These are phyloP conservation scores for Nitzschia sp. DNA, from an alignment of 108 stramenopile species.

Conservation along the genomic window DNA sequence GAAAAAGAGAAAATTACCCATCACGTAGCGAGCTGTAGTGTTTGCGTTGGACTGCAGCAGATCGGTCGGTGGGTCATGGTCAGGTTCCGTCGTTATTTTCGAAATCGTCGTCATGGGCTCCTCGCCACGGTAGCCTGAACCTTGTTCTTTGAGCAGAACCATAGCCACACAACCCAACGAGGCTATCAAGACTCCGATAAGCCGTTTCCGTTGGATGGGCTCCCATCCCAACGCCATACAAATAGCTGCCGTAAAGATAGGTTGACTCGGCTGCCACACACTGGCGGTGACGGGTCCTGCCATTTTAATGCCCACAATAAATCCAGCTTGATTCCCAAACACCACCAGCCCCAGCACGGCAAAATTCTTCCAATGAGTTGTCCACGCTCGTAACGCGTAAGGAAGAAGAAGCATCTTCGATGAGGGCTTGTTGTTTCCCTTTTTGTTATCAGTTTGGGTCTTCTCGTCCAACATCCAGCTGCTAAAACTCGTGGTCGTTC, in stretches of 20 bases:
- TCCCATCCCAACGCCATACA: slow-evolving; percentile 24
- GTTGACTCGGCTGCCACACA: slow-evolving; percentile 38
- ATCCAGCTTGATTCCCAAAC: slow-evolving; percentile 27
- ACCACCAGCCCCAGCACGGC: slow-evolving; percentile 14
- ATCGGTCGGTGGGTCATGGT: not conserved
- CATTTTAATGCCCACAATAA: slow-evolving; percentile 34
- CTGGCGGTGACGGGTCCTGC: slow-evolving; percentile 30
- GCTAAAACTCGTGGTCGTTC: no score
- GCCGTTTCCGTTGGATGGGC: not conserved
- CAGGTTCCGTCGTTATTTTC: not conserved
- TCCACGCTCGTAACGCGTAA: not conserved
- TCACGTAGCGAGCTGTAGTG: slow-evolving; percentile 3
- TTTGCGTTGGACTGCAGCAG: not conserved
- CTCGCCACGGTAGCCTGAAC: not conserved
- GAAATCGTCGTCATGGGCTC: not conserved
- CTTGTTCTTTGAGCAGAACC: slow-evolving; percentile 13
- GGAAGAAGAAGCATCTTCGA: no score
- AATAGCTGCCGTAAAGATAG: slow-evolving; percentile 40
- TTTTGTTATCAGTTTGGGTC: not conserved
- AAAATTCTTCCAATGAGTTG: not conserved
- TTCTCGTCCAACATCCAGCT: not conserved
- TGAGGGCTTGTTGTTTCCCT: not conserved
- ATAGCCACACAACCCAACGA: slow-evolving; percentile 30
- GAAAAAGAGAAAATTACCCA: slow-evolving; percentile 31
- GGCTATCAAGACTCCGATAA: slow-evolving; percentile 20